Base-by-base conservation (phyloP, 202 grass and related monocot genomes). In the Zoysia matrella region DNA sequence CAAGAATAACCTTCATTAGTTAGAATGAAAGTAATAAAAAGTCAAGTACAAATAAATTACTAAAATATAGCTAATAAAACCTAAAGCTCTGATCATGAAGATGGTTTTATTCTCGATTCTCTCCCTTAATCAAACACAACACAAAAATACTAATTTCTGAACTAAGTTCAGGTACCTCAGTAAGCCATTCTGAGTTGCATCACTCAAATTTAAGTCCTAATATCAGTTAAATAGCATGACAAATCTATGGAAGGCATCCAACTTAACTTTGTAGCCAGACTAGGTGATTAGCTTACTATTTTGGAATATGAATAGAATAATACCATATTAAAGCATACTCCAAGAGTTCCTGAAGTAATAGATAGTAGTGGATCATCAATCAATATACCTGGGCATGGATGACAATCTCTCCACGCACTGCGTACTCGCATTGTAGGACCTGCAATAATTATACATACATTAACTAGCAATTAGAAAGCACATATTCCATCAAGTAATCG, bases 371-470 rank as follows among this genome's bases (percentile, higher is more conserved):
- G 30, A 36, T 36, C 30, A 36, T 36, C 60, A 66, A 2, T 65
- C 14, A 54, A 68, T 36, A 72, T 91, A 99, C 96, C 96, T 99
- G 96, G 80, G 96, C 91, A 85, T 92, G 92, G 11, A 80, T 86
- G 36, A 95, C 92, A 79, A 99, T 90, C 85, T 91, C 96, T 75
- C 96, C 96, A 78, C 93, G 92, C 14, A 99, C 89, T 43, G 96
- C 90, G 82, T 99, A 99, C 49, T 99, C 86, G 47, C 96, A 99
- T 88, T 93, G 88, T 58, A 95, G 83, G 79, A 99, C 92, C 96
- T 99, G 87, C 67, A 83, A 8, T 15, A 57, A 36, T 53, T 15
- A 80, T 47, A 16, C 67, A n/a, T 71, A 16, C 47, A 81, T 82
- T 66, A 78, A 56, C 57, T 72, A 74, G 7, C 52, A 11, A 65